Evolutionary conservation across 805 yeast genomes (phyloP).

Genomic region (Sugiyamaella marilandica): DNA sequence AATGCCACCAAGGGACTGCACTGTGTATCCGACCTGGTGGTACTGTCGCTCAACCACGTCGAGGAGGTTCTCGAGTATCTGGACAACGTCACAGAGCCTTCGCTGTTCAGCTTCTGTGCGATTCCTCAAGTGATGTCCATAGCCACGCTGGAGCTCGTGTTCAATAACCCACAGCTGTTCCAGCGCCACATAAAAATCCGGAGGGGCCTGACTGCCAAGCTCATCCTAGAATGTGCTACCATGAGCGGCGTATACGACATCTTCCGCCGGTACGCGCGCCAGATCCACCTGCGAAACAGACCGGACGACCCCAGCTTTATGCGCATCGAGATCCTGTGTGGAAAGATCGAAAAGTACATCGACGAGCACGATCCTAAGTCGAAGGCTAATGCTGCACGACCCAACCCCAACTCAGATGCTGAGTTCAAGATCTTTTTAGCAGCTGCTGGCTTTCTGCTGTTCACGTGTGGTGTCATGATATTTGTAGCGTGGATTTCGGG

Average conservation of each 20-base stretch:
- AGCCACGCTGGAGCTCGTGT: slow-evolving; percentile 84
- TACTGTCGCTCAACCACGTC: slow-evolving; percentile 73
- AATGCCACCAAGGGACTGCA: slow-evolving; percentile 52
- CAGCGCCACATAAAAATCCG: slow-evolving; percentile 76
- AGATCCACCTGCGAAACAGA: slow-evolving; percentile 71
- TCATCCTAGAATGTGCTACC: slow-evolving; percentile 70
- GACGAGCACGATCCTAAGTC: slow-evolving; percentile 39
- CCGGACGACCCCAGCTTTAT: slow-evolving; percentile 85
- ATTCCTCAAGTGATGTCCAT: slow-evolving; percentile 99
- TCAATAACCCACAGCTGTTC: slow-evolving; percentile 72
- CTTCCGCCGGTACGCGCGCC: slow-evolving; percentile 67
- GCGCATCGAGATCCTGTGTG: slow-evolving; percentile 77
- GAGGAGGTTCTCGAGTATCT: slow-evolving; percentile 72
- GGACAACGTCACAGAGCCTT: slow-evolving; percentile 70
- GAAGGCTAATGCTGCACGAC: slow-evolving; percentile 7
- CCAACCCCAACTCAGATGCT: slow-evolving; percentile 10
- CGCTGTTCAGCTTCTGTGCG: slow-evolving; percentile 86
- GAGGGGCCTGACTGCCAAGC: slow-evolving; percentile 76
- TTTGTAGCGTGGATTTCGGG: slow-evolving; percentile 27
- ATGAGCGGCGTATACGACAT: slow-evolving; percentile 71
- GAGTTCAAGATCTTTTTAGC: slow-evolving; percentile 19
- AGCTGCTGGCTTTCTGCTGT: slow-evolving; percentile 20
- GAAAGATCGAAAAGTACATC: slow-evolving; percentile 82
- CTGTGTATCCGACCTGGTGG: slow-evolving; percentile 77
- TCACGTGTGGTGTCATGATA: slow-evolving; percentile 24